Conservation (phyloP, 2,329 filamentous ascomycete genomes). For the Fusarium sp. region DNA sequence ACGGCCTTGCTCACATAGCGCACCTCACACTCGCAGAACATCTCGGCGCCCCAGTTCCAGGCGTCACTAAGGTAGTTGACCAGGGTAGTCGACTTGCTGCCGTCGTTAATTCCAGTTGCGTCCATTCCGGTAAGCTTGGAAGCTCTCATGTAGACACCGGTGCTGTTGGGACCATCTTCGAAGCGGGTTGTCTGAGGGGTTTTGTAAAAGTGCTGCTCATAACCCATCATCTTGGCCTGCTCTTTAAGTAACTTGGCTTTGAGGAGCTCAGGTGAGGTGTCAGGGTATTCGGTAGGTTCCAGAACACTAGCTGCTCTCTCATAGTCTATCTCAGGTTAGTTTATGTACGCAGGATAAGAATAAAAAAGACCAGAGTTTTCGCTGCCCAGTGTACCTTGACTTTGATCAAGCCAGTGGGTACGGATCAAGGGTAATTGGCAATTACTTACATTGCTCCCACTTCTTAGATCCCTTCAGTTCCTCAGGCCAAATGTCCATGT, state of each 20-base stretch:
- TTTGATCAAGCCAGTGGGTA: too few species aligned
- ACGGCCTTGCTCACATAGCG: slow-evolving; percentile 71
- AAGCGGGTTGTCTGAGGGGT: slow-evolving; percentile 76
- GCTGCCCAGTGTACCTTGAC: too few species aligned
- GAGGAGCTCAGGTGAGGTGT: slow-evolving; percentile 69
- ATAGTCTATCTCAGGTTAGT: slow-evolving; percentile 65
- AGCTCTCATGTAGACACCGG: slow-evolving; percentile 75
- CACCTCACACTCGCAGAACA: slow-evolving; percentile 80
- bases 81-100: slow-evolving; percentile 76
- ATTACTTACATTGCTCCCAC: slow-evolving; percentile 65
- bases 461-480: slow-evolving; percentile 64
- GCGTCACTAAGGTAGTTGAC: slow-evolving; percentile 79
- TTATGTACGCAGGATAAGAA: too few species aligned
- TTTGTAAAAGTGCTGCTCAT: slow-evolving; percentile 67
- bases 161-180: slow-evolving; percentile 71
- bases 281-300: slow-evolving; percentile 71
- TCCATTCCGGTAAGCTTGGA: slow-evolving; percentile 75
- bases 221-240: slow-evolving; percentile 68
- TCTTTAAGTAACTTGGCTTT: slow-evolving; percentile 71
- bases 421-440: too few species aligned
- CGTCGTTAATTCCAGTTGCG: slow-evolving; percentile 75
- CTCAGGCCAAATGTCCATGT: slow-evolving; percentile 70
- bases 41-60: slow-evolving; percentile 80
- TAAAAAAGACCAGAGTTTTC: too few species aligned
- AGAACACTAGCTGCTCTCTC: slow-evolving; percentile 71